Conservation (phyloP, 2,329 filamentous ascomycete species). For the Aspergillus ustus region DNA sequence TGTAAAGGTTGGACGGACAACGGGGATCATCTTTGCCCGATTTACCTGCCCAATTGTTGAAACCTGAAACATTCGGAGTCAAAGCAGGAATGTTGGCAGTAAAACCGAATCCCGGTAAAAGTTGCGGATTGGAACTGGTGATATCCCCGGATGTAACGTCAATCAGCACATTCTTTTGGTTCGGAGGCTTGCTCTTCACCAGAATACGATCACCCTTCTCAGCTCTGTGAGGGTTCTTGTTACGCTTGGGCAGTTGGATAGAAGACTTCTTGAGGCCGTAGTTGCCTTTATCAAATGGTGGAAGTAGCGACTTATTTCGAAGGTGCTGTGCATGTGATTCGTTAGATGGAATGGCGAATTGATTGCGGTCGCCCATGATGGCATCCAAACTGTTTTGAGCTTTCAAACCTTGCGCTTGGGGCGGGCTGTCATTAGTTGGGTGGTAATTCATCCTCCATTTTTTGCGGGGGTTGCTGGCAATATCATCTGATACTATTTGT, state of each 20-base stretch:
- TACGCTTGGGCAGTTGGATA: not conserved
- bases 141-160: slow-evolving; percentile 17
- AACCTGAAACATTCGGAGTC: slow-evolving; percentile 16
- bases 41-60: not conserved
- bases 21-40: not conserved
- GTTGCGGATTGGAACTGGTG: not conserved
- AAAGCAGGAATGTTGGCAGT: slow-evolving; percentile 28
- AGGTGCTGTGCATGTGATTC: not conserved
- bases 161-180: slow-evolving; percentile 17
- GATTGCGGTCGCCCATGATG: not conserved
- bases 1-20: not conserved
- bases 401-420: not conserved
- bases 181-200: not conserved
- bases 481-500: slow-evolving; percentile 8
- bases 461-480: slow-evolving; percentile 17
- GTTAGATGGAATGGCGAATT: not conserved
- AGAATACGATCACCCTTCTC: not conserved
- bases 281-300: slow-evolving; percentile 23
- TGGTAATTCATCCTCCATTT: slow-evolving; percentile 27
- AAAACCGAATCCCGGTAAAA: slow-evolving; percentile 21
- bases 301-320: slow-evolving; percentile 7
- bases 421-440: not conserved
- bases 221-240: not conserved
- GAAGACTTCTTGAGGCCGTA: slow-evolving; percentile 20
- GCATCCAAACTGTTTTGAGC: not conserved